These are phyloP conservation scores for Leptosphaerulina australis DNA, from an alignment of 2,329 filamentous ascomycete genomes.

Conservation along the genomic window DNA sequence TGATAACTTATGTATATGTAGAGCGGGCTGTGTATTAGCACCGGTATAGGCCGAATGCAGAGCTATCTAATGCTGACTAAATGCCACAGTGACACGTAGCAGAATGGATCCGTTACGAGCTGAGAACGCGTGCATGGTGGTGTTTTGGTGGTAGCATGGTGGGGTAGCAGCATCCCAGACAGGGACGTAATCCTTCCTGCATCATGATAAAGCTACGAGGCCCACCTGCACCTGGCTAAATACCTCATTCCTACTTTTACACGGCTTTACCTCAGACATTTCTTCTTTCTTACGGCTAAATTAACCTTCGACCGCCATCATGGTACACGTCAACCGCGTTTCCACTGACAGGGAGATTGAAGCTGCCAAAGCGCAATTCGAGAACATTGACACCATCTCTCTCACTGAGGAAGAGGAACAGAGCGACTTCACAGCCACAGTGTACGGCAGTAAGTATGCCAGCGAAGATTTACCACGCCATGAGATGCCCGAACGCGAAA, in stretches of 20 bases:
- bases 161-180: conserved; percentile 14
- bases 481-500: conserved; percentile 80
- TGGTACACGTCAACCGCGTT: conserved; percentile 58
- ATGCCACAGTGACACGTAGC: conserved; percentile 7
- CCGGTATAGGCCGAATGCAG: not conserved
- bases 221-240: conserved; percentile 6
- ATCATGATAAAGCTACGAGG: conserved; percentile 2
- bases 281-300: not conserved
- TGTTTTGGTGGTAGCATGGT: conserved; percentile 14
- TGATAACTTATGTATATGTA: not conserved
- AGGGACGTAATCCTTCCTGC: conserved; percentile 17
- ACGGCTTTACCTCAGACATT: not conserved
- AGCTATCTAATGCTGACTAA: not conserved
- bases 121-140: conserved; percentile 17
- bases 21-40: not conserved
- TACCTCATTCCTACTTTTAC: conserved; percentile 14
- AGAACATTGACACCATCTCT: conserved; percentile 30
- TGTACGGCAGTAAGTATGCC: conserved; percentile 88
- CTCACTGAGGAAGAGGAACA: conserved; percentile 42
- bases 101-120: conserved; percentile 12
- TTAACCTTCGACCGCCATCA: conserved; percentile 32
- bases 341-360: conserved; percentile 50
- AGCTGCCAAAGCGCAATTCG: conserved; percentile 29
- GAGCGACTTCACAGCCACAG: conserved; percentile 72
- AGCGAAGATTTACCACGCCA: conserved; percentile 77